phyloP scores from a whole-genome alignment of 2,329 filamentous ascomycete genomes.

The Xylariaceae sp. region DNA sequence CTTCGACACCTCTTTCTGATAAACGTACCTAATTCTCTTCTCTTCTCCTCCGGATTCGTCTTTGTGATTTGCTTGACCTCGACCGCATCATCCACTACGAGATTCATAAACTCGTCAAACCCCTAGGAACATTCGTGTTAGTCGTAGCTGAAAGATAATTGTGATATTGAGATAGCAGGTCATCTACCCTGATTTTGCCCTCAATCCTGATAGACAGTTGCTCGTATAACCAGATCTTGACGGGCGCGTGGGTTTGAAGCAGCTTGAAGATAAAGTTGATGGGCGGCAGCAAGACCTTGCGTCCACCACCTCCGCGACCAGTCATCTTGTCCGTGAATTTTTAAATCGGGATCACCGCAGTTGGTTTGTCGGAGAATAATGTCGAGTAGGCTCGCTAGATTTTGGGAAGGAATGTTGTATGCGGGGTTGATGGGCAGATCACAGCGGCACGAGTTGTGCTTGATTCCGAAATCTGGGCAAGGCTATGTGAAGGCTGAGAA shows the following conservation, averaged over 20 bases:
- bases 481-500: conserved; percentile 18
- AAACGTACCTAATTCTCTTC: conserved; percentile 76
- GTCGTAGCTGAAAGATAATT: background rate
- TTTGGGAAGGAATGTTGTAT: background rate
- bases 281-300: conserved; percentile 65
- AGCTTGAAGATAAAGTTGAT: conserved; percentile 95
- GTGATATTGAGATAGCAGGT: conserved; percentile 20
- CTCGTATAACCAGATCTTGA: conserved; percentile 97
- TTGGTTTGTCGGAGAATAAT: background rate
- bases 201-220: conserved; percentile 94
- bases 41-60: conserved; percentile 75
- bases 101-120: conserved; percentile 99
- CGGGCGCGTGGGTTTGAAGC: conserved; percentile 78
- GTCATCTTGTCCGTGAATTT: conserved; percentile 53
- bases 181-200: conserved; percentile 86
- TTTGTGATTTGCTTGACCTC: conserved; percentile 89
- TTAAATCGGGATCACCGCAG: background rate
- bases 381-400: background rate
- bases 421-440: background rate
- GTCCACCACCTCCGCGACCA: conserved; percentile 65
- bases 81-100: conserved; percentile 93
- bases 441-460: conserved; percentile 1
- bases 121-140: conserved; percentile 62
- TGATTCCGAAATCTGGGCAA: conserved; percentile 26
- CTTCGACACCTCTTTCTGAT: background rate